Percentiles rank a stretch among this genome's conserved stretches.
phyloP scores from a whole-genome alignment of 2,329 filamentous ascomycete species.

The Epichloe scottii region DNA sequence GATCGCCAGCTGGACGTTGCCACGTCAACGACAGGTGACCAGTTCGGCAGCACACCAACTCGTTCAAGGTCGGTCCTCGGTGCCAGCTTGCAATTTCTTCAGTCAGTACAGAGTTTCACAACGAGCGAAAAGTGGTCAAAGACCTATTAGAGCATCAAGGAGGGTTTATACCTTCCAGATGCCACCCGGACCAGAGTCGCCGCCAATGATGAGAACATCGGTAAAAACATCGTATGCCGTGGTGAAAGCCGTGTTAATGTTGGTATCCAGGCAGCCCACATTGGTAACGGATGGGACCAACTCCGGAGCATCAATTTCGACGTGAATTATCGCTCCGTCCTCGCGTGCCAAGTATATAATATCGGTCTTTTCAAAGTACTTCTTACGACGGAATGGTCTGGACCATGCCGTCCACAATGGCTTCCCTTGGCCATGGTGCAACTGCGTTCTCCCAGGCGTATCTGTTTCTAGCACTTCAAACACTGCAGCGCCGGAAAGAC shows the following conservation, averaged over 20 bases:
- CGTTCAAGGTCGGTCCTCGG: constrained; percentile 37
- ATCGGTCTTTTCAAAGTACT: constrained; percentile 54
- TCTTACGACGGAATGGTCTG: constrained; percentile 54
- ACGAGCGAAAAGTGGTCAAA: constrained; percentile 5
- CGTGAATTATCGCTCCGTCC: constrained; percentile 66
- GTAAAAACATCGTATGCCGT: constrained; percentile 54
- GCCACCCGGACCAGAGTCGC: constrained; percentile 65
- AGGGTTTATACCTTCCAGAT: constrained; percentile 50
- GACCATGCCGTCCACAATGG: constrained; percentile 80
- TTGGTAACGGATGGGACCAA: constrained; percentile 42
- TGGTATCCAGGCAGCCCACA: constrained; percentile 54
- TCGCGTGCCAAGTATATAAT: constrained; percentile 79
- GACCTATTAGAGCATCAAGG: not conserved
- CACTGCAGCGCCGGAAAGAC: constrained; percentile 36
- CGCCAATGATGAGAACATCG: constrained; percentile 70
- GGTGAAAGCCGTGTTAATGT: constrained; percentile 72
- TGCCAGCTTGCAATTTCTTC: constrained; percentile 27
- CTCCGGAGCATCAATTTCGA: constrained; percentile 51
- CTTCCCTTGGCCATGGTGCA: constrained; percentile 31
- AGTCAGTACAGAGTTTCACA: not conserved
- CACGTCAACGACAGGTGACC: constrained; percentile 47
- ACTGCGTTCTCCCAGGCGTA: constrained; percentile 26
- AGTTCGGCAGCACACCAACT: constrained; percentile 44
- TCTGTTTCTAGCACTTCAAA: constrained; percentile 33
- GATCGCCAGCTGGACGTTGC: constrained; percentile 19